phyloP scores from a whole-genome alignment of 768 basidiomycete genomes.

The Rhodotorula kratochvilovae region DNA sequence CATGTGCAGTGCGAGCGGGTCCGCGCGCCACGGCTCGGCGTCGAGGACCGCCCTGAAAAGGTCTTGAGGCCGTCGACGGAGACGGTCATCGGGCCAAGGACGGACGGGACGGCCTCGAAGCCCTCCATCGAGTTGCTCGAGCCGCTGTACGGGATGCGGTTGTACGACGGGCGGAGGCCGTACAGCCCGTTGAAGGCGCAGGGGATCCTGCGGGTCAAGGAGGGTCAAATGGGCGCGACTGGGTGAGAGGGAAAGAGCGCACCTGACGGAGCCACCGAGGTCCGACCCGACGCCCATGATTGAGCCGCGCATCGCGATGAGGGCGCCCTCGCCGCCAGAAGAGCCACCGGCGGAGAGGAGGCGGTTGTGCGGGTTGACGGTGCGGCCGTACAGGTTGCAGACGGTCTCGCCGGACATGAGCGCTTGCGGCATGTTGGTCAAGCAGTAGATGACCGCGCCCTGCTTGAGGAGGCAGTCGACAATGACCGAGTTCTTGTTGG shows the following conservation, averaged over 20 bases:
- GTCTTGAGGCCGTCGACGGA: constrained; percentile 60
- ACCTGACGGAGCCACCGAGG: constrained; percentile 58
- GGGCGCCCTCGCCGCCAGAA: constrained; percentile 45
- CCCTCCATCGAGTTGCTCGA: constrained; percentile 62
- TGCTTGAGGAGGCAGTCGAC: constrained; percentile 60
- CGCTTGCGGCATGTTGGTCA: constrained; percentile 43
- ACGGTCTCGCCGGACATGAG: constrained; percentile 55
- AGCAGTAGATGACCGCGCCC: constrained; percentile 46
- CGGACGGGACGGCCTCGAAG: constrained; percentile 65
- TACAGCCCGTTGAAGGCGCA: constrained; percentile 65
- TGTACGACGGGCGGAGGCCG: constrained; percentile 64
- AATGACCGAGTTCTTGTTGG: constrained; percentile 58
- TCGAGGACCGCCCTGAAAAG: constrained; percentile 62
- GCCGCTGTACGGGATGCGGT: constrained; percentile 63
- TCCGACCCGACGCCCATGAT: constrained; percentile 42
- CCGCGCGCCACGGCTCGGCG: constrained; percentile 62
- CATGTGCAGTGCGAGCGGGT: constrained; percentile 59
- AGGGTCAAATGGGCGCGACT: too few relatives aligned
- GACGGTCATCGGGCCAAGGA: constrained; percentile 66
- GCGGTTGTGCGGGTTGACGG: constrained; percentile 44
- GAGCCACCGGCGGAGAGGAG: constrained; percentile 44
- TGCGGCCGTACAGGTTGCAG: constrained; percentile 44
- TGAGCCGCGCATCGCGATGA: constrained; percentile 41
- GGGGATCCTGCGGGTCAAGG: constrained; percentile 58
- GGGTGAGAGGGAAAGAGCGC: not conserved